Evolutionary conservation across 768 basidiomycete species (phyloP).

Genomic region (Lanmaoa pseudosensibilis): DNA sequence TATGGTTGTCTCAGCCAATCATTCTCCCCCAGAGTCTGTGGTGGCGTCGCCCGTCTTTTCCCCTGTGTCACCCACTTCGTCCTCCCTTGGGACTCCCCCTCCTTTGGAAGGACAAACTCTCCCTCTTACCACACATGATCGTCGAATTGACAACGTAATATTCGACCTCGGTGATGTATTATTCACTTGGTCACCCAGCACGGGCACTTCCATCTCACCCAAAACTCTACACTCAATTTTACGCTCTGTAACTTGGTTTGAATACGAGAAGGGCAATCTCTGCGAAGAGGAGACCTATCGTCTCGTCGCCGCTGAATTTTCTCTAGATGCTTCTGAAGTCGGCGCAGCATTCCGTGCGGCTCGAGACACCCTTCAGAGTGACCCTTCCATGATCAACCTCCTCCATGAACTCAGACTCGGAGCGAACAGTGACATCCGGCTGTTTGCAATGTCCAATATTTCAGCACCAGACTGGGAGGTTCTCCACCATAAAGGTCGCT

Average conservation of each 20-base stretch:
- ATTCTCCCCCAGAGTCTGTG: neutral
- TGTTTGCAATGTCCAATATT: conserved; percentile 27
- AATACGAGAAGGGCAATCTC: conserved; percentile 24
- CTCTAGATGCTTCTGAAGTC: conserved; percentile 15
- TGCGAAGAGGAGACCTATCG: conserved; percentile 8
- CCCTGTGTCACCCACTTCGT: neutral
- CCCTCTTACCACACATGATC: neutral
- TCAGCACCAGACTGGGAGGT: conserved; percentile 23
- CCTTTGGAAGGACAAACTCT: neutral
- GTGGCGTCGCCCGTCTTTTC: conserved; percentile 1
- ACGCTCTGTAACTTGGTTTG: conserved; percentile 21
- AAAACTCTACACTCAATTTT: conserved; percentile 10
- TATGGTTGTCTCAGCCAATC: conserved; percentile 1
- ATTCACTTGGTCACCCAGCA: conserved; percentile 24
- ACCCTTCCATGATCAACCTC: conserved; percentile 16
- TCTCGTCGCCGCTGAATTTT: conserved; percentile 13
- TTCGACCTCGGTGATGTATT: conserved; percentile 24
- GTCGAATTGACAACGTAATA: conserved; percentile 23
- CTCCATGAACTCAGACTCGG: conserved; percentile 15
- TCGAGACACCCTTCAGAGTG: conserved; percentile 6
- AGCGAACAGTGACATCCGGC: neutral
- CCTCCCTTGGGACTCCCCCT: conserved; percentile 4
- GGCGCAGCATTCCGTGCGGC: conserved; percentile 6
- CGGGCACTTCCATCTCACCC: conserved; percentile 14
- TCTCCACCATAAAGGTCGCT: conserved; percentile 11